Base-by-base conservation (phyloP, 2,329 filamentous ascomycete species). In the Cladosporium phlei region DNA sequence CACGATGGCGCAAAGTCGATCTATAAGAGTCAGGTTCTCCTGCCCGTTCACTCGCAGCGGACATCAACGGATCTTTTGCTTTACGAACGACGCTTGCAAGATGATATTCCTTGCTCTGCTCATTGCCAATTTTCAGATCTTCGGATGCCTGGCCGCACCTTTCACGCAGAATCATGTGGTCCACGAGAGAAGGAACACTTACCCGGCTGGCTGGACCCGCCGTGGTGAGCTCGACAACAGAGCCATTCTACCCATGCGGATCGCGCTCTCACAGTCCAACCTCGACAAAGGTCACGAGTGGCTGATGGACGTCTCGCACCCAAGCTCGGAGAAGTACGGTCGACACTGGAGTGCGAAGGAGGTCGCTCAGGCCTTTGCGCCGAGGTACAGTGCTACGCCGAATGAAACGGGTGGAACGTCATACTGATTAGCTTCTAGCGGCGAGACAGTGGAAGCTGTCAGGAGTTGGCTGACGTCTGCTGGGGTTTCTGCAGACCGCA, bases 381-480 rank as follows among this genome's bases (percentile, higher is more conserved):
- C 69, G 9, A 62, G 59, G 59, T 61, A 48, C 43, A 47, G 45
- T 47, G 38, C 22, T 17, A 47, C 45, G 24, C 21, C 29, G 22
- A 17, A n/a, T 34, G 38, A 47, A 47, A 39, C 38, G 24, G 7
- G 45, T 47, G 45, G 28, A 37, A 34, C 24, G 25, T 45, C 22
- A 28, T 22, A 43, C 38, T 35, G 25, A 43, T 25, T 29, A 14
- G 43, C 11, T 53, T 56, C 34, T 28, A 59, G 56, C 47, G 44
- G 53, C 3, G 70, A 77, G 32, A 65, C 74, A 4, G 69, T 80
- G 3, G 64, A 71, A 12, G 62, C 70, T 1, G 74, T 81, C 22
- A 70, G 70, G 55, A 55, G 66, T 7, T 83, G 79, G 79, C 68
- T 82, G n/a, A 60, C 67, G 16, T 59, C 63, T 4, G 69, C 72